Conservation (phyloP, 345 rosid species). For the Salix purpurea region DNA sequence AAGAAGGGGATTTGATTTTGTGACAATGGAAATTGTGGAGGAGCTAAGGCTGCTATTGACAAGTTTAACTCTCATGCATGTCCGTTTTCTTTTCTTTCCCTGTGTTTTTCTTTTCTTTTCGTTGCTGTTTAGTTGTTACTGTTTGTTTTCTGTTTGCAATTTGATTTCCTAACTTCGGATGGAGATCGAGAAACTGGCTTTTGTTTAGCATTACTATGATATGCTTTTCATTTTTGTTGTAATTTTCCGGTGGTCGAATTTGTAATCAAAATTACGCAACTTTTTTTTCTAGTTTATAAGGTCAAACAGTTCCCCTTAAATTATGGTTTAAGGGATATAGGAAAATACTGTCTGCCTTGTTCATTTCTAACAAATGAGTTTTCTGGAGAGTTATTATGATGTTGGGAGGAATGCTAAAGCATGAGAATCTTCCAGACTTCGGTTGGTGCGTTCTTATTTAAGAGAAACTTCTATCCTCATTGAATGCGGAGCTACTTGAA, state of each 20-base stretch:
- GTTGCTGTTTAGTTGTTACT: background rate
- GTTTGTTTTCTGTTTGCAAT: background rate
- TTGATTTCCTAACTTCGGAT: background rate
- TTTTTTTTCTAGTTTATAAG: background rate
- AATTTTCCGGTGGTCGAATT: background rate
- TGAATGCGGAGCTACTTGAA: background rate
- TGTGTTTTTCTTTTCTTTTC: background rate
- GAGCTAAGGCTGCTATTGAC: slow-evolving; percentile 83
- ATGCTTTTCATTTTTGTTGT: background rate
- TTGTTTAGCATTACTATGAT: background rate
- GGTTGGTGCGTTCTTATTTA: background rate
- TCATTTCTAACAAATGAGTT: background rate
- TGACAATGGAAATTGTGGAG: slow-evolving; percentile 75
- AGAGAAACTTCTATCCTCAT: background rate
- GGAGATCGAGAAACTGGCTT: background rate
- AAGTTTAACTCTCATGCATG: slow-evolving; percentile 56
- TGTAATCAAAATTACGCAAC: background rate
- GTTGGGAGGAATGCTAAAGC: background rate
- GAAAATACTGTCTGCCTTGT: background rate
- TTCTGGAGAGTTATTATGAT: background rate
- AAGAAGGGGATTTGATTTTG: slow-evolving; percentile 68
- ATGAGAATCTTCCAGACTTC: background rate
- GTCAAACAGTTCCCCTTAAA: background rate
- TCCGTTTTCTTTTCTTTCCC: background rate
- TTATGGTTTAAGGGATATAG: background rate